Evolutionary conservation across 805 yeast species (phyloP), one percentile per base, ranked within the genome.

Genomic region (Wickerhamiella vanderwaltii): DNA sequence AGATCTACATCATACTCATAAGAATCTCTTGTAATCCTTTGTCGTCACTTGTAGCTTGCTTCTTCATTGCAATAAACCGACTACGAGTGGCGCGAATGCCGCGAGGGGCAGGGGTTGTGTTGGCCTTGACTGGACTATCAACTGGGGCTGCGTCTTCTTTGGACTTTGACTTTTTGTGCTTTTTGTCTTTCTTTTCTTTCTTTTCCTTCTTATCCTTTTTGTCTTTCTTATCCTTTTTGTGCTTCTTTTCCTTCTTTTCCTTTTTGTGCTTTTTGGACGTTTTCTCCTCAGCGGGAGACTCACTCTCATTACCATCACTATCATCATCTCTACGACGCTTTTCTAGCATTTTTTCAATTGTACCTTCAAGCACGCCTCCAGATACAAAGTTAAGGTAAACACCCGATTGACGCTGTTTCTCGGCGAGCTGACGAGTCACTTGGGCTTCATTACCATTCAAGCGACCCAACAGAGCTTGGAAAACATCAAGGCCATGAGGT

Each of bases 21-120:
- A 88, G 83, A 44, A 88, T 88, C 61, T 88, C 97, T 51, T 83
- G 85, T 47, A 88, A 68, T 11, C 95, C 86, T 58, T 84, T 77
- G 2, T 80, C 71, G 57, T 88, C 97, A 77, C 80, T 73, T 0
- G 87, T 85, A 1, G 96, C 88, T 9, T 94, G 91, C 53, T 91
- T 72, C 58, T 88, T 88, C 59, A 86, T 94, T 50, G 71, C 79
- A 43, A 88, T 87, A 79, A 85, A 87, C 59, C 74, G 79, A 17
- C 93, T 77, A 58, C 97, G 73, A 3, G 81, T 81, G 1, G 93
- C 77, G 37, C 75, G 57, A 53, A 81, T 68, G n/a, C 79, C 70
- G 9, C 71, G 51, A 5, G 67, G 60, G 6, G 39, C 15, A 4
- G 36, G 5, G 7, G 35, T 6, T 19, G 36, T 6, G 26, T 16